A percentile compares a stretch with the other conserved stretches of the same genome.
These are phyloP conservation scores for Croton laevigatus DNA, from an alignment of 441 rosid genomes.

Conservation along the genomic window DNA sequence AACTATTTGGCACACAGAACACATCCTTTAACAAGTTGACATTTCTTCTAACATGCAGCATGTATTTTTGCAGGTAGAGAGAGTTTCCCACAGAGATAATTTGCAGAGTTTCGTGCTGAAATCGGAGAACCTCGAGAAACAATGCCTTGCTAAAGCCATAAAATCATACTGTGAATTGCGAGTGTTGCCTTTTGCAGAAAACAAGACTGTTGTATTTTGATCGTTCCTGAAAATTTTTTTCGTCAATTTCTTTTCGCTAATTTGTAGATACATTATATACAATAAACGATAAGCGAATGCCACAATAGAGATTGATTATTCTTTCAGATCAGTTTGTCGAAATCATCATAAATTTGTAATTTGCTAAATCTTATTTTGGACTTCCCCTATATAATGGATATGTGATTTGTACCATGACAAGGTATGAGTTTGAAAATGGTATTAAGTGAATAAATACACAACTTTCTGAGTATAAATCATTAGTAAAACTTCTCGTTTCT, in stretches of 20 bases:
- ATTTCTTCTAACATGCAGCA: not conserved
- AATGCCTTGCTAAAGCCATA: conserved; percentile 75
- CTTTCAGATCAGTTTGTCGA: not conserved
- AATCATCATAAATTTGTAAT: not conserved
- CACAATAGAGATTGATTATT: not conserved
- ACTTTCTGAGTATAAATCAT: not conserved
- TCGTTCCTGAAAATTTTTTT: not conserved
- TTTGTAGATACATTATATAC: not conserved
- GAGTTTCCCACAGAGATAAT: conserved; percentile 88
- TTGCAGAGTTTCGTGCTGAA: conserved; percentile 72
- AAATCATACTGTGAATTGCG: conserved; percentile 85
- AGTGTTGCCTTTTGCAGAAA: conserved; percentile 62
- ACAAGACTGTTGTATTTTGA: conserved; percentile 74
- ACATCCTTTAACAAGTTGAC: not conserved
- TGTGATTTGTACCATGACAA: not conserved
- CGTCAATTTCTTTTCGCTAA: not conserved
- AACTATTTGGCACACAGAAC: too few relatives aligned
- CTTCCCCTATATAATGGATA: not conserved
- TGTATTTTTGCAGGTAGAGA: conserved; percentile 41
- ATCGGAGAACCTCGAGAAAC: conserved; percentile 91
- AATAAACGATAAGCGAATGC: not conserved
- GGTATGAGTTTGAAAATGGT: not conserved
- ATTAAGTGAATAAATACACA: not conserved
- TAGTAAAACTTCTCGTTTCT: not conserved
- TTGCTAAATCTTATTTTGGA: not conserved